Base-by-base conservation (phyloP, 768 basidiomycete species). In the Kwoniella pini region DNA sequence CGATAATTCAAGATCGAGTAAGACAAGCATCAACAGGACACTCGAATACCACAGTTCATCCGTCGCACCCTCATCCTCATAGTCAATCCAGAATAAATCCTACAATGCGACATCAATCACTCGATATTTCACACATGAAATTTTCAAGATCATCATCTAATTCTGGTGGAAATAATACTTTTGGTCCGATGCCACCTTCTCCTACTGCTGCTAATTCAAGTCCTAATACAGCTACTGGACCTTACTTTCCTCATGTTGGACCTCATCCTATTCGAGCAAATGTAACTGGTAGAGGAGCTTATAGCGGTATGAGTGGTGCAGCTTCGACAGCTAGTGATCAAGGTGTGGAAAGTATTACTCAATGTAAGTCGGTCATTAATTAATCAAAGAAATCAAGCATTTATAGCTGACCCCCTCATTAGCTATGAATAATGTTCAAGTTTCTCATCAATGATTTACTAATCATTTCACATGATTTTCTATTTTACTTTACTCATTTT, bases 81-180 rank as follows among this genome's bases (percentile, higher is more conserved):
- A 46, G 44, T 43, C 61, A 65, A 36, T 51, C 63, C 13, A 55
- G 69, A 28, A 58, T 57, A 7, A 56, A 61, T 9, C 48, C 48
- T 24, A 57, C 67, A 13, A 57, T 62, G 9, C 42, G 72, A 51
- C 70, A 69, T 26, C 72, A 74, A 57, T 69, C 67, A 2, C 65
- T 74, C 42, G 72, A 74, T 46, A 74, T 74, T 30, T 66, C 72
- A 26, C 69, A 69, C n/a, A 56, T 72, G 48, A 72, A 67, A 46
- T 73, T 68, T 43, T 64, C 67, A 2, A 40, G 69, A 28, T 51
- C 67, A 1, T 56, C 66, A 4, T 58, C 56, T 10, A 54, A 48
- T 6, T 57, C 52, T 22, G 48, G 31, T 30, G 51, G 51, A 22
- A 54, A 44, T 30, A 42, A 40, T n/a, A 50, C 53, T n/a, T 67